Percentiles rank a stretch among this genome's conserved stretches.
phyloP scores from a whole-genome alignment of 2,329 filamentous ascomycete species.

The Neurospora sp. region DNA sequence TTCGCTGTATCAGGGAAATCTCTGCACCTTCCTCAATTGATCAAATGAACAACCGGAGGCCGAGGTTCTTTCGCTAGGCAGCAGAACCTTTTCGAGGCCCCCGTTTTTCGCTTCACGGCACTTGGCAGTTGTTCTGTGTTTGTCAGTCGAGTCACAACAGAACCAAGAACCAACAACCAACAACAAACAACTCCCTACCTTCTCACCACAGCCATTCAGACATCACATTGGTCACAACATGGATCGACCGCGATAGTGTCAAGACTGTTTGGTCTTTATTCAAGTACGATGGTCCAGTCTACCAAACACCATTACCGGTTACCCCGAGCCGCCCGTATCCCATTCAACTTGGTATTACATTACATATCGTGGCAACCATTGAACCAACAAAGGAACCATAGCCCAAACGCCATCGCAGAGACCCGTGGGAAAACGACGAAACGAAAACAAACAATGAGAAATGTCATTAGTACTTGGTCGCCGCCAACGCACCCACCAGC shows the following conservation, averaged over 20 bases:
- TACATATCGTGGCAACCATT: background rate
- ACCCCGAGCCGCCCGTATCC: background rate
- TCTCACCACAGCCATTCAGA: background rate
- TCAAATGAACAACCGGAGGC: background rate
- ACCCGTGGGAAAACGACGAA: background rate
- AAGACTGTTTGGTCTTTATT: background rate
- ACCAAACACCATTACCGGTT: background rate
- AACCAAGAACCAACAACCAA: background rate
- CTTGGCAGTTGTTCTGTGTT: background rate
- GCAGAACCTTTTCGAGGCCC: background rate
- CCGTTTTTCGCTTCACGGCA: background rate
- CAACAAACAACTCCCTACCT: background rate
- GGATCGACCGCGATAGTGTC: background rate
- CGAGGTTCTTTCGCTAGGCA: background rate
- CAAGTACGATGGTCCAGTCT: background rate
- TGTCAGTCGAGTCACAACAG: background rate
- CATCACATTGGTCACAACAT: background rate
- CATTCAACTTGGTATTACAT: background rate
- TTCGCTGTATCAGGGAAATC: background rate
- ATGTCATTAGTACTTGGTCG: conserved; percentile 16
- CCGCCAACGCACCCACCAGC: conserved; percentile 49
- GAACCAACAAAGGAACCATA: background rate
- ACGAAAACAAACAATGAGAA: background rate
- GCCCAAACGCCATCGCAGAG: background rate
- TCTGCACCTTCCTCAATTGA: background rate